These are phyloP conservation scores for Staphylotrichum tortipilum DNA, from an alignment of 495 filamentous ascomycete genomes.

Conservation along the genomic window DNA sequence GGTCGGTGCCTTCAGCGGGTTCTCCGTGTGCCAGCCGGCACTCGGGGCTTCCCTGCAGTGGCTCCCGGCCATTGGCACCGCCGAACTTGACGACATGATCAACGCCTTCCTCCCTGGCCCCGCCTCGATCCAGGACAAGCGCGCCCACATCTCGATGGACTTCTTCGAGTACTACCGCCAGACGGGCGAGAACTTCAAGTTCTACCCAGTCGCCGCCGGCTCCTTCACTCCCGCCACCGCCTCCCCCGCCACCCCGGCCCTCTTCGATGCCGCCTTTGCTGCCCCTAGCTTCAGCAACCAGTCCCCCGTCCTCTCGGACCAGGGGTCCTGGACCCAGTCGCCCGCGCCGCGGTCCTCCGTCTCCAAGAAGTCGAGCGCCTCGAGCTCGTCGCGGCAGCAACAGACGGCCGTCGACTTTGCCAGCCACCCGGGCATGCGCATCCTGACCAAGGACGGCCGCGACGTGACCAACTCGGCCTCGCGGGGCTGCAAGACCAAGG, in stretches of 20 bases:
- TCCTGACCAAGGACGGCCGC: conserved; percentile 48
- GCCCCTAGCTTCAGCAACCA: conserved; percentile 35
- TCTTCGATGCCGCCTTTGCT: conserved; percentile 37
- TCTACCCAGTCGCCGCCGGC: conserved; percentile 38
- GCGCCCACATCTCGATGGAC: conserved; percentile 44
- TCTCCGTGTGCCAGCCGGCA: conserved; percentile 41
- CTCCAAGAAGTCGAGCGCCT: conserved; percentile 18
- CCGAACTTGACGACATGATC: conserved; percentile 46
- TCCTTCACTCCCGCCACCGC: conserved; percentile 25
- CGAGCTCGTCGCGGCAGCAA: conserved; percentile 22
- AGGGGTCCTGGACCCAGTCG: conserved; percentile 31
- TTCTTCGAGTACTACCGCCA: conserved; percentile 40
- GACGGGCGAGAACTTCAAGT: conserved; percentile 42
- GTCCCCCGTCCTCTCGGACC: conserved; percentile 35
- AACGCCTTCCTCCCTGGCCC: conserved; percentile 42
- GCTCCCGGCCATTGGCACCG: conserved; percentile 44
- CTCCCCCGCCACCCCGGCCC: conserved; percentile 31
- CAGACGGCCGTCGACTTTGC: conserved; percentile 37
- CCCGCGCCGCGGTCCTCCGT: conserved; percentile 13
- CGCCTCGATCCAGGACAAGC: conserved; percentile 43
- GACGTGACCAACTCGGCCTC: conserved; percentile 50
- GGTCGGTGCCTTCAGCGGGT: conserved; percentile 34
- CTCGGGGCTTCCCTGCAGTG: conserved; percentile 45
- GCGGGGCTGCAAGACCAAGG: conserved; percentile 51
- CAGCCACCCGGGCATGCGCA: conserved; percentile 48